Base-by-base conservation (phyloP, 2,329 filamentous ascomycete genomes). In the Saccharata proteae region DNA sequence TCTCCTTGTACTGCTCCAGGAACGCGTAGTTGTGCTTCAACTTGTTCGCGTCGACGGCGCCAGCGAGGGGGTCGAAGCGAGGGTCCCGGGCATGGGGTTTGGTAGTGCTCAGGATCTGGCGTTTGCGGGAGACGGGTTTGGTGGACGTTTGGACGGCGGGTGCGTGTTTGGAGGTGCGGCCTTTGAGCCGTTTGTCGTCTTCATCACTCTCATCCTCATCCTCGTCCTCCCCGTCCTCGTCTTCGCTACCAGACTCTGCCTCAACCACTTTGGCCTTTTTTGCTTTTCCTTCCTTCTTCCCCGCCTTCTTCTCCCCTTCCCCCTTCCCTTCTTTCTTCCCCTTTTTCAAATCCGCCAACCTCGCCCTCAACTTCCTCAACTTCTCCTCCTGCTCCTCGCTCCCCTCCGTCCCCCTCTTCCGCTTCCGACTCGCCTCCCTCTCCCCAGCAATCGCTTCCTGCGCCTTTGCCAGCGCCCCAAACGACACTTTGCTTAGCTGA, bases 381-480 rank as follows among this genome's bases (percentile, higher is more conserved):
- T 66, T 66, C 30, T 59, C 55, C 15, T 64, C 61, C 34, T 64
- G 55, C 10, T 39, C 29, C 12, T 44, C 51, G 0, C 49, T 48
- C 10, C 55, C 49, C 9, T 54, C 49, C 10, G 53, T 46, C 12
- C 51, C 54, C 28, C 59, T 51, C 42, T 64, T 65, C 32, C 54
- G 58, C 52, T 60, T 61, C 39, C 51, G 45, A 31, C 37, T 48
- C 2, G 42, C 30, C 8, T 43, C 42, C 32, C 36, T 54, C 26
- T 43, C 41, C 38, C 43, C 55, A 57, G 56, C 42, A 18, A 93
- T 58, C 0, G 74, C 70, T 22, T 77, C 77, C 60, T 93, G 83
- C 2, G 85, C 86, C 63, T 83, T 82, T 41, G 82, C 83, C 23
- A 94, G 65, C n/a, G 82, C 81, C 40, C 85, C 86, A 48, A 96